These are phyloP conservation scores for Delitschia confertaspora DNA, from an alignment of 495 filamentous ascomycete species.

Conservation along the genomic window DNA sequence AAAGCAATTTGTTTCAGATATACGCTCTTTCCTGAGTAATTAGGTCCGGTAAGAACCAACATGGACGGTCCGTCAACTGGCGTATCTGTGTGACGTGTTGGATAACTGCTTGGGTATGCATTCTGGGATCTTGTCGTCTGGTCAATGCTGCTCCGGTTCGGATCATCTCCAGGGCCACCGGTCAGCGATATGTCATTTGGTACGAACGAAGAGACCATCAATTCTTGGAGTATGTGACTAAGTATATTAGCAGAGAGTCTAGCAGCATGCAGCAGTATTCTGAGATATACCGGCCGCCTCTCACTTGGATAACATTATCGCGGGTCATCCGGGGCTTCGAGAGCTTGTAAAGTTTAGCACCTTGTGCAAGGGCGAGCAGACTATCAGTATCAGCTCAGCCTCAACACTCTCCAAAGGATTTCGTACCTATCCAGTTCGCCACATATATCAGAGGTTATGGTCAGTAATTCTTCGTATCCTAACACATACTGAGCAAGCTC, in stretches of 20 bases:
- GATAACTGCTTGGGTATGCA: background rate
- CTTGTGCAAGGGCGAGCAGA: constrained; percentile 69
- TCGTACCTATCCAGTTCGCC: constrained; percentile 75
- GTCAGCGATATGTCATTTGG: constrained; percentile 66
- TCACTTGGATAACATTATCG: constrained; percentile 67
- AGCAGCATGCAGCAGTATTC: background rate
- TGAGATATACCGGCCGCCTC: constrained; percentile 59
- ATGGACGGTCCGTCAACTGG: constrained; percentile 50
- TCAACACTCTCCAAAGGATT: background rate
- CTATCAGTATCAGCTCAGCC: constrained; percentile 37
- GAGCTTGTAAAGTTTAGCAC: constrained; percentile 67
- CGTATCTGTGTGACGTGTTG: background rate
- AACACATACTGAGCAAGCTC: constrained; percentile 64
- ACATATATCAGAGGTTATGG: constrained; percentile 61
- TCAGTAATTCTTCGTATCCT: constrained; percentile 58
- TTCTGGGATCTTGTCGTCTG: background rate
- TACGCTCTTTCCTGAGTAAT: constrained; percentile 93
- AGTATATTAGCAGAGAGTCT: constrained; percentile 6
- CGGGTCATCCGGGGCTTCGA: constrained; percentile 58
- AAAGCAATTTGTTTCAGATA: constrained; percentile 95
- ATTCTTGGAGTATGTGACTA: constrained; percentile 81
- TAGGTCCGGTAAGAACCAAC: constrained; percentile 82
- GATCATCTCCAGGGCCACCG: constrained; percentile 48
- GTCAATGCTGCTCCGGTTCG: background rate
- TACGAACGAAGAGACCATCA: constrained; percentile 77